These are phyloP conservation scores for Russula sp. DNA, from an alignment of 768 basidiomycete species.

Conservation along the genomic window DNA sequence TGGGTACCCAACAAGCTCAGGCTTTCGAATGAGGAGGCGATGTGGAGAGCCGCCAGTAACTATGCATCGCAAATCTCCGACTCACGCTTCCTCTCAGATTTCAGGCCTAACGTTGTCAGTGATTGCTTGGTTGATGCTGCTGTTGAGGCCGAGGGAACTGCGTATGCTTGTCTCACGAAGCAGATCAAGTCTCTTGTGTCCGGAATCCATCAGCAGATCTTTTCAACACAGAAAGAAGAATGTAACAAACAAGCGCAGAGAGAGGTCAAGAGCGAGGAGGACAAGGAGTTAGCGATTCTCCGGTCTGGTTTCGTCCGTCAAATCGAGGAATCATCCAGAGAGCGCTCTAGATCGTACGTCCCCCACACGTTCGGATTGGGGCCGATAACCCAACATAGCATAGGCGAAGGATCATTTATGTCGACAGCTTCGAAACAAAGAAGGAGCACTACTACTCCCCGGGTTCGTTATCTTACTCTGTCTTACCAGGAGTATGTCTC, in stretches of 20 bases:
- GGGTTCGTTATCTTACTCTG: background rate
- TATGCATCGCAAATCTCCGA: conserved; percentile 5
- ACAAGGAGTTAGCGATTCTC: background rate
- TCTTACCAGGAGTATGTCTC: background rate
- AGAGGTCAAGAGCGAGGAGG: background rate
- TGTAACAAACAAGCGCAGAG: conserved; percentile 8
- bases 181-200: conserved; percentile 3
- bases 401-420: conserved; percentile 1
- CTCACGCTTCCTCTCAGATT: conserved; percentile 9
- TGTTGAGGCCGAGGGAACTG: background rate
- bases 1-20: background rate
- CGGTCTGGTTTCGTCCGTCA: conserved; percentile 7
- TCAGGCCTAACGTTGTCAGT: background rate
- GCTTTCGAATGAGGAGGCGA: background rate
- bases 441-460: conserved; percentile 2
- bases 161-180: conserved; percentile 5
- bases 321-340: conserved; percentile 6
- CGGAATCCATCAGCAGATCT: background rate
- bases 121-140: background rate
- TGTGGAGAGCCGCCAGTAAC: conserved; percentile 3
- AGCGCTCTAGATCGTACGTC: conserved; percentile 12
- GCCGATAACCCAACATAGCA: background rate
- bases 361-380: background rate
- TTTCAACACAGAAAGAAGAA: conserved; percentile 10
- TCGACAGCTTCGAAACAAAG: conserved; percentile 5